These are phyloP conservation scores for Kockovaella imperatae DNA, from an alignment of 768 basidiomycete species.

Conservation along the genomic window DNA sequence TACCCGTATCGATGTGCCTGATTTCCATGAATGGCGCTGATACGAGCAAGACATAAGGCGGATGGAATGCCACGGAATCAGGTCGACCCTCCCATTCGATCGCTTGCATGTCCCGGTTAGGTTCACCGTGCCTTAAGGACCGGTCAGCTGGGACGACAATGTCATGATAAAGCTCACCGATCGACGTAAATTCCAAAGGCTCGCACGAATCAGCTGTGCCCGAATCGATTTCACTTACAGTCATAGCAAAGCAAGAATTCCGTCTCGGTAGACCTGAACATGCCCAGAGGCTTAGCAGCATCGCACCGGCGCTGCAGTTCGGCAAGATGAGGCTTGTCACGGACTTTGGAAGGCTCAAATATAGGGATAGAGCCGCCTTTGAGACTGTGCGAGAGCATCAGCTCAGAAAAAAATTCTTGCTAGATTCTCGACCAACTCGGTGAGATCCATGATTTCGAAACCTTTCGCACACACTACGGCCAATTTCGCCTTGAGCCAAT, in stretches of 20 bases:
- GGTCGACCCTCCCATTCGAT: slow-evolving; percentile 95
- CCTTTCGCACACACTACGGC: slow-evolving; percentile 88
- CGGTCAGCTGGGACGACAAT: background rate
- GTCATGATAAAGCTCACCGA: slow-evolving; percentile 44
- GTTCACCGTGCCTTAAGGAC: slow-evolving; percentile 59
- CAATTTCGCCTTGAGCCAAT: slow-evolving; percentile 88
- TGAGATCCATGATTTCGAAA: slow-evolving; percentile 95
- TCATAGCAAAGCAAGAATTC: slow-evolving; percentile 86
- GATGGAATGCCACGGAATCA: slow-evolving; percentile 78
- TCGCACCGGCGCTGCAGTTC: slow-evolving; percentile 73
- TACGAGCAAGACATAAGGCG: slow-evolving; percentile 79
- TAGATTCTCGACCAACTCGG: slow-evolving; percentile 57
- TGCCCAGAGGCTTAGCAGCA: slow-evolving; percentile 71
- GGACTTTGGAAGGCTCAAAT: slow-evolving; percentile 48
- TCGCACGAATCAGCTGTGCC: slow-evolving; percentile 32
- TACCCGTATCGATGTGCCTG: slow-evolving; percentile 53
- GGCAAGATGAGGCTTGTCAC: slow-evolving; percentile 61
- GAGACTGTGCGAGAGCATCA: slow-evolving; percentile 52
- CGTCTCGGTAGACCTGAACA: slow-evolving; percentile 79
- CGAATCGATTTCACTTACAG: slow-evolving; percentile 52
- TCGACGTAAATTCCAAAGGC: slow-evolving; percentile 90
- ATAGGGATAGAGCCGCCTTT: slow-evolving; percentile 79
- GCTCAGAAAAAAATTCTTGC: background rate
- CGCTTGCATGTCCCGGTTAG: slow-evolving; percentile 58
- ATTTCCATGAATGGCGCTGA: slow-evolving; percentile 86